Percentiles rank a stretch among this genome's conserved stretches.
Conservation (phyloP, 2,329 filamentous ascomycete species). For the Raffaelea deltoideospora region DNA sequence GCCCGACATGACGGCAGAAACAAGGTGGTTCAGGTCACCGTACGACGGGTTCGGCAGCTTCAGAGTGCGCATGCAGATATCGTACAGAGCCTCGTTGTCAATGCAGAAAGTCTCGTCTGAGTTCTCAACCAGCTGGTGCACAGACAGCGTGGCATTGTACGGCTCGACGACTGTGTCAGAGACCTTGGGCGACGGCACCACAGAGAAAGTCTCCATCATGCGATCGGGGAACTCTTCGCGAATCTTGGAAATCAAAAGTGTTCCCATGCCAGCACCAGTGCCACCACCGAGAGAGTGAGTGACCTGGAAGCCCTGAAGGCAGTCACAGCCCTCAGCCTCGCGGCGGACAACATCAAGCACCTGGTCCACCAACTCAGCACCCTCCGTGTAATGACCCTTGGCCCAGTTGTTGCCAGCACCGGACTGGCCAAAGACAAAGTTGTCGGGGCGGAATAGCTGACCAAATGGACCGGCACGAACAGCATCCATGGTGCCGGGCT, state of each 20-base stretch:
- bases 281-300: slow-evolving; percentile 99
- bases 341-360: slow-evolving; percentile 97
- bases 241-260: slow-evolving; percentile 98
- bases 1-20: slow-evolving; percentile 98
- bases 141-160: slow-evolving; percentile 97
- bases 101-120: slow-evolving; percentile 99
- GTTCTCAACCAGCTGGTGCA: slow-evolving; percentile 99
- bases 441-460: slow-evolving; percentile 98
- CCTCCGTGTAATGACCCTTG: slow-evolving; percentile 99
- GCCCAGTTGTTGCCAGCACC: slow-evolving; percentile 99
- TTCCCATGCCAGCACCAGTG: slow-evolving; percentile 99
- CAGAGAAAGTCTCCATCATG: slow-evolving; percentile 99
- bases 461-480: slow-evolving; percentile 97
- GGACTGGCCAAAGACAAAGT: slow-evolving; percentile 99
- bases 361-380: slow-evolving; percentile 95
- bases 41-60: slow-evolving; percentile 99
- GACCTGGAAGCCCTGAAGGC: slow-evolving; percentile 99
- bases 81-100: slow-evolving; percentile 99
- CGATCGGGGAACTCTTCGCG: slow-evolving; percentile 99
- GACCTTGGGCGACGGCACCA: slow-evolving; percentile 97
- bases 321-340: slow-evolving; percentile 97
- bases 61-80: slow-evolving; percentile 99
- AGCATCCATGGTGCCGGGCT: slow-evolving; percentile 99
- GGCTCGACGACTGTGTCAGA: slow-evolving; percentile 99
- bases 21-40: slow-evolving; percentile 97